phyloP scores from a whole-genome alignment of 1,284 basidiomycete genomes.

The Trametes polyzona region DNA sequence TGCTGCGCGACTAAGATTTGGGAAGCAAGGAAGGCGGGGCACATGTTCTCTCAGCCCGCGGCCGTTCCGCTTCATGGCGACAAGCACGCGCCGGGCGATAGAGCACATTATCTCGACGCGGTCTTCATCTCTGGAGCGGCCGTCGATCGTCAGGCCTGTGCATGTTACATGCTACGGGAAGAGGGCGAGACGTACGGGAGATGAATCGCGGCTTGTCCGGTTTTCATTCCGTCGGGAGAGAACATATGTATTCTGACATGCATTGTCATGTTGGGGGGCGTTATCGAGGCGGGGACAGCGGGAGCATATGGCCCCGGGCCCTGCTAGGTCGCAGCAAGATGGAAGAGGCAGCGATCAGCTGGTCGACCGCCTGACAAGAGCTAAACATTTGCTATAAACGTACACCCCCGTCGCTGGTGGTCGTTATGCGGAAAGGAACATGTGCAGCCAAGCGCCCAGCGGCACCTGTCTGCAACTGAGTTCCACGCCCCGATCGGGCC shows the following conservation, averaged over 20 bases:
- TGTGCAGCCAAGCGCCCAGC: background rate
- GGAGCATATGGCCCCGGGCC: background rate
- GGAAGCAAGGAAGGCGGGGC: slow-evolving; percentile 7
- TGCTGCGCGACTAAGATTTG: background rate
- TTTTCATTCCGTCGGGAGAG: no score
- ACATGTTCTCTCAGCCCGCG: slow-evolving; percentile 7
- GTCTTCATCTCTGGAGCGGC: background rate
- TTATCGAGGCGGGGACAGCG: background rate
- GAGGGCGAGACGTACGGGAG: background rate
- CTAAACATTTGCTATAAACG: background rate
- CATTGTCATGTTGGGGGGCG: background rate
- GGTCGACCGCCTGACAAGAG: background rate
- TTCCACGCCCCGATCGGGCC: no score
- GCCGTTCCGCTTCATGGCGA: background rate
- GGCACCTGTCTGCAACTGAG: no score
- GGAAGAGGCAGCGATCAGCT: background rate
- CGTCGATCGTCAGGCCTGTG: background rate
- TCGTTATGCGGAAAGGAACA: background rate
- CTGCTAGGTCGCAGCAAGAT: background rate
- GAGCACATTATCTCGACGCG: background rate
- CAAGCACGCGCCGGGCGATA: background rate
- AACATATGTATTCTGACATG: background rate
- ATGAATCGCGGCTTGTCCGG: background rate
- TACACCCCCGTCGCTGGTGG: background rate
- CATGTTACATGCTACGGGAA: background rate